Conservation (phyloP, 176 grass and related monocot species). For the Zea mays region Zm-B73-REFERENCE-NAM-5.0 NC_050099.1:103900001-103900500, state of each 20-base stretch:
- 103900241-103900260: conserved; percentile 67
- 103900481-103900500: too few species aligned
- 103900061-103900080: conserved; percentile 59
- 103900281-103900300: conserved; percentile 66
- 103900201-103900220: conserved; percentile 58
- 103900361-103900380: too few species aligned
- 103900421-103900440: too few species aligned
- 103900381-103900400: too few species aligned
- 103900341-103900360: too few species aligned
- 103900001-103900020: conserved; percentile 22
- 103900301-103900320: too few species aligned
- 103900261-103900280: conserved; percentile 55
- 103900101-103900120: conserved; percentile 68
- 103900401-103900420: too few species aligned
- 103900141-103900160: conserved; percentile 85
- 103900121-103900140: conserved; percentile 72
- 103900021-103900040: conserved; percentile 71
- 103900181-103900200: conserved; percentile 62
- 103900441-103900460: too few species aligned
- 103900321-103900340: too few species aligned
- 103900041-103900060: conserved; percentile 87
- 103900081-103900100: conserved; percentile 70
- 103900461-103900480: too few species aligned
- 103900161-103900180: conserved; percentile 87
- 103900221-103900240: conserved; percentile 90